Evolutionary conservation across 805 yeast genomes (phyloP), one percentile per base, ranked within the genome.

Genomic region (Cyberlindnera suaveolens): DNA sequence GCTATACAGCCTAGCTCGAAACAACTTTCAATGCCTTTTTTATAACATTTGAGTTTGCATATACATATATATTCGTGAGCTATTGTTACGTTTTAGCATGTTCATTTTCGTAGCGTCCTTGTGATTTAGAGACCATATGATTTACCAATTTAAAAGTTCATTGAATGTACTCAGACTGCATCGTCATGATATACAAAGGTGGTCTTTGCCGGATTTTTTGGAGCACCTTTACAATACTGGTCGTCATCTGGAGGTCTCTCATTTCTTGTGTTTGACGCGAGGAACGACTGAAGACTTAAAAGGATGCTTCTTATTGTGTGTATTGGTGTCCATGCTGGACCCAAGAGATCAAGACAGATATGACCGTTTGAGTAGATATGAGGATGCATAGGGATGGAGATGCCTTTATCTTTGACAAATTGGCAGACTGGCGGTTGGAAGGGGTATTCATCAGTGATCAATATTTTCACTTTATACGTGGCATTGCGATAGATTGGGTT

Each of bases 361-460:
- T 84, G 90, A 1, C 90, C 91, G 53, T 84, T 84, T 29, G 82
- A 72, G 54, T 83, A 83, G 3, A 83, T 69, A 54, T 83, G 91
- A 0, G 91, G 91, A 54, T 83, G 89, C 3, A 81, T 52, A 1
- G 91, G 91, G 4, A 83, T 72, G 27, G 56, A 50, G 10, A 43
- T 34, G 14, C 34, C 44, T 2, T 40, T 34, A 2, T 56, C 46
- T 3, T 43, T 50, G n/a, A 75, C 54, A 54, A 81, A 81, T 46
- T 71, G 66, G 2, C 77, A 82, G 43, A 70, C 71, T 0, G 87
- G 87, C 3, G 79, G 69, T 19, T 66, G 71, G 32, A 80, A 77
- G 0, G 87, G 87, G 47, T 81, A 81, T 0, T 64, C 65, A 1
- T 61, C 52, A 3, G 70, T 61, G 17, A 77, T 63, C 35, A 59